Percentiles rank a stretch among this genome's conserved stretches.
phyloP scores from a whole-genome alignment of 192 early-diverging fungal species.

The Funneliformis geosporum region DNA sequence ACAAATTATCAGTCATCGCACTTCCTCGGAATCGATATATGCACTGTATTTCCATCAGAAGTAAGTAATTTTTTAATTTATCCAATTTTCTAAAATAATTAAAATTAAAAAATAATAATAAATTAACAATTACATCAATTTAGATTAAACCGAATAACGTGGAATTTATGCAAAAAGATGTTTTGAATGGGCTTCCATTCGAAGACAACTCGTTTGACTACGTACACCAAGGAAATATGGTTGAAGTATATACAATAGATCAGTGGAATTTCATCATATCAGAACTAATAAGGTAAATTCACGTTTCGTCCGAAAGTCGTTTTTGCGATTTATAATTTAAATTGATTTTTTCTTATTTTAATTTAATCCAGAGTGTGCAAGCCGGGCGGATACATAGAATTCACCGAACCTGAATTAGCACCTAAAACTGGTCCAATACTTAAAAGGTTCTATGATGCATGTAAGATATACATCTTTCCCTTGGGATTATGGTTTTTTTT shows the following conservation, averaged over 20 bases:
- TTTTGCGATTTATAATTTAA: not conserved
- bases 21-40: not conserved
- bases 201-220: not conserved
- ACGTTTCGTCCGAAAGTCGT: no score
- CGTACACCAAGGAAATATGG: not conserved
- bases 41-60: not conserved
- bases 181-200: not conserved
- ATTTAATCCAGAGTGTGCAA: not conserved
- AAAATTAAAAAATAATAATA: no score
- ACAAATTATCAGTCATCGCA: not conserved
- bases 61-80: not conserved
- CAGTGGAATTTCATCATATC: not conserved
- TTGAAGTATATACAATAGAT: not conserved
- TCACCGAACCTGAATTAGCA: not conserved
- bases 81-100: no score
- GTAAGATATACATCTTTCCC: not conserved
- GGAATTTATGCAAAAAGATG: not conserved
- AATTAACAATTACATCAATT: not conserved
- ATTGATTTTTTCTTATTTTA: no score
- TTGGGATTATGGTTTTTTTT: no score
- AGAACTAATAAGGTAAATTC: not conserved
- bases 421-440: not conserved
- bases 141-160: not conserved
- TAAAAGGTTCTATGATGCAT: not conserved
- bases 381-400: conserved; percentile 6